Conservation (phyloP, 163 green algal genomes). For the Scenedesmus sp. region DNA sequence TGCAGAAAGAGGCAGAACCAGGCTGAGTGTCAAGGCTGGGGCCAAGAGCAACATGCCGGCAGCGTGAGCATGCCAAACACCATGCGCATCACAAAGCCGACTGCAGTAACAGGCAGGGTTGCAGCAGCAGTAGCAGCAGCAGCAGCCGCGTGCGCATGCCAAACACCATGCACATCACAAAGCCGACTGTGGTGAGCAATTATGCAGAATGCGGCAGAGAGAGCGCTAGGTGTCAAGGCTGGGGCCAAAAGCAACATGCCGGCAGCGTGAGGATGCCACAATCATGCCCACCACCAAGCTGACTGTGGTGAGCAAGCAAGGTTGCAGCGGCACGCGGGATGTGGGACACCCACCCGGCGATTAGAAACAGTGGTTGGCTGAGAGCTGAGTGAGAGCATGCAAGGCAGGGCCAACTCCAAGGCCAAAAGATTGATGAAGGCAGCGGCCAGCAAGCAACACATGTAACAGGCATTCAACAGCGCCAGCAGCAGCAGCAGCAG, state of each 20-base stretch:
- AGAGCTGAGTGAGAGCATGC: too few species aligned
- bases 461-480: too few species aligned
- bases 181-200: slow-evolving; percentile 55
- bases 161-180: slow-evolving; percentile 70
- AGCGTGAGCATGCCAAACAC: too few species aligned
- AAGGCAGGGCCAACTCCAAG: too few species aligned
- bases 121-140: slow-evolving; percentile 45
- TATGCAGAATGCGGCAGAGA: too few species aligned
- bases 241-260: too few species aligned
- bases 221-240: too few species aligned
- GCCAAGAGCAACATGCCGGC: too few species aligned
- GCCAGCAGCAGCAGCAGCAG: not conserved
- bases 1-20: too few species aligned
- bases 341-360: not conserved
- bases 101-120: not conserved
- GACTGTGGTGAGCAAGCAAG: not conserved
- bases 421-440: not conserved
- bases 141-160: slow-evolving; percentile 63
- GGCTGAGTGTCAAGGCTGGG: too few species aligned
- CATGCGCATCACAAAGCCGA: not conserved
- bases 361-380: too few species aligned
- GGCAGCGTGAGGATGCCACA: too few species aligned
- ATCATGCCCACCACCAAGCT: not conserved
- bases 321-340: not conserved
- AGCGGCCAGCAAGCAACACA: not conserved